Evolutionary conservation across 192 early-diverging fungal species (phyloP).

Genomic region (Coemansia sp.): DNA sequence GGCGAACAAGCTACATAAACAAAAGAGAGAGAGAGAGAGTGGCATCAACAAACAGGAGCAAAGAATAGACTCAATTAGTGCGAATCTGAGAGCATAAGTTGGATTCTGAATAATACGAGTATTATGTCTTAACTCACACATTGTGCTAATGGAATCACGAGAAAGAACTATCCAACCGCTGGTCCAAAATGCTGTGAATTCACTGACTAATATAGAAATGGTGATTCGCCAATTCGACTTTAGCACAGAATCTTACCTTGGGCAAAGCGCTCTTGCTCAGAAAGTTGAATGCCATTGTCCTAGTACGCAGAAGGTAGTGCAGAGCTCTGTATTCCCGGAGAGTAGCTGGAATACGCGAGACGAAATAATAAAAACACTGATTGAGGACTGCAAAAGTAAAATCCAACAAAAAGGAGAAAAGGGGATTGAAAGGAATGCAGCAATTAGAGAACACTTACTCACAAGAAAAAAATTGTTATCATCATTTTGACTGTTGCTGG

Average conservation of each 20-base stretch:
- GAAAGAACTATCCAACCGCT: no score
- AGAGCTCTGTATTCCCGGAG: not conserved
- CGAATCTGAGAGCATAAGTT: not conserved
- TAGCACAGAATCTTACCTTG: conserved; percentile 37
- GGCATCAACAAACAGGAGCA: not conserved
- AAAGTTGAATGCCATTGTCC: conserved; percentile 50
- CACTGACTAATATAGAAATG: no score
- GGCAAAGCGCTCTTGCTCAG: conserved; percentile 48
- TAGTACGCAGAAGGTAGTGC: not conserved
- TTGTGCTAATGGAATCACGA: no score
- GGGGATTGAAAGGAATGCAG: not conserved
- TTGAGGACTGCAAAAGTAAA: not conserved
- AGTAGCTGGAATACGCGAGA: not conserved
- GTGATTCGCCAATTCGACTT: not conserved
- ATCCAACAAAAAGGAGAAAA: conserved; percentile 7
- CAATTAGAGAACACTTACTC: not conserved
- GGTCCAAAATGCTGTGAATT: not conserved
- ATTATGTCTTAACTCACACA: no score
- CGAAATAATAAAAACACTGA: not conserved
- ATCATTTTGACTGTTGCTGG: no score
- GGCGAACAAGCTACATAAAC: conserved; percentile 40
- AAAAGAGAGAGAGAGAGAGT: not conserved
- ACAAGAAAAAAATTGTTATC: no score
- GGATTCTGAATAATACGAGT: no score
- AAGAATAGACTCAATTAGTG: not conserved